These are phyloP conservation scores for Basidiobolus heterosporus DNA, from an alignment of 371 early-diverging fungal genomes.

Conservation along the genomic window DNA sequence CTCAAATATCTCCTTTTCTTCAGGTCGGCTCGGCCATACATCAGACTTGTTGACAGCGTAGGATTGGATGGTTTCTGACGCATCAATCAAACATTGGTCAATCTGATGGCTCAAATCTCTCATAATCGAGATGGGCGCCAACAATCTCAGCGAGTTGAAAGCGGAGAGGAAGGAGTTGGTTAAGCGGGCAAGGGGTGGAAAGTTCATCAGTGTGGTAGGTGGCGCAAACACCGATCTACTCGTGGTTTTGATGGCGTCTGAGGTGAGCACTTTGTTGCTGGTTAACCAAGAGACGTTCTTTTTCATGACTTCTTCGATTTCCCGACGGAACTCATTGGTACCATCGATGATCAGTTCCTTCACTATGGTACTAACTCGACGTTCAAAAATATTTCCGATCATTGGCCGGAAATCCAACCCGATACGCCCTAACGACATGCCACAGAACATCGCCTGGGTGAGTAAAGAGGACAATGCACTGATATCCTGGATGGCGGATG, in stretches of 20 bases:
- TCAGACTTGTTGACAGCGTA: slow-evolving; percentile 11
- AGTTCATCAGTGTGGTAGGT: slow-evolving; percentile 37
- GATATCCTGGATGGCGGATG: slow-evolving; percentile 38
- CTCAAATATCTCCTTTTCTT: slow-evolving; percentile 4
- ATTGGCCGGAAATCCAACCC: slow-evolving; percentile 61
- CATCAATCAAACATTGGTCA: slow-evolving; percentile 9
- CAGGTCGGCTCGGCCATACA: no score
- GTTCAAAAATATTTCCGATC: slow-evolving; percentile 40
- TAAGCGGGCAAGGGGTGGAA: slow-evolving; percentile 50
- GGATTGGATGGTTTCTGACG: slow-evolving; percentile 21
- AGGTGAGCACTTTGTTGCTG: slow-evolving; percentile 2
- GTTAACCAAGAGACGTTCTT: slow-evolving; percentile 5
- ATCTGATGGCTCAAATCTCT: slow-evolving; percentile 11
- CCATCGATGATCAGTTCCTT: slow-evolving; percentile 25
- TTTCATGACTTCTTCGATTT: slow-evolving; percentile 14
- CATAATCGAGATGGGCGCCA: slow-evolving; percentile 29
- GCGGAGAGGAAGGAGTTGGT: slow-evolving; percentile 43
- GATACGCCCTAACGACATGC: slow-evolving; percentile 60
- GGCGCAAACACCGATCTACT: slow-evolving; percentile 18
- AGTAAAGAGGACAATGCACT: slow-evolving; percentile 41
- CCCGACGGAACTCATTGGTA: slow-evolving; percentile 20
- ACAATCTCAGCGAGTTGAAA: slow-evolving; percentile 45
- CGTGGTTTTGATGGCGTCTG: background rate
- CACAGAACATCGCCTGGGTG: slow-evolving; percentile 69
- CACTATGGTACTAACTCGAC: slow-evolving; percentile 36